Conservation (phyloP, 2,329 filamentous ascomycete species). For the Dothistroma septosporum region DNA sequence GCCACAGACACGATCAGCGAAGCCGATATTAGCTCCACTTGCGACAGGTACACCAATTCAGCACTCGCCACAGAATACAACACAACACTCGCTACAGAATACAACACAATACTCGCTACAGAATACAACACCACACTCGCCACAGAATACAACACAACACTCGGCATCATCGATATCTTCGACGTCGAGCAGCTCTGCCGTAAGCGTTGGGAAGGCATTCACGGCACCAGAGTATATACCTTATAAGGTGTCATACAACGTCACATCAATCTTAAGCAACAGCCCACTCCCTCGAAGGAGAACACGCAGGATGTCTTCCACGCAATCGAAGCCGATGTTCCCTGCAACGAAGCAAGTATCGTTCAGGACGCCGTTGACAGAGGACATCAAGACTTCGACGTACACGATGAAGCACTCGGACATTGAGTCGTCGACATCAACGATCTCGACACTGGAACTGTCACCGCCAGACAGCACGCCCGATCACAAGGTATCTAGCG, state of each 20-base stretch:
- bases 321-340: conserved; percentile 46
- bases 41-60: conserved; percentile 13
- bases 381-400: conserved; percentile 55
- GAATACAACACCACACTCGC: conserved; percentile 13
- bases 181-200: conserved; percentile 27
- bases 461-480: conserved; percentile 17
- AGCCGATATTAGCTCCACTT: conserved; percentile 37
- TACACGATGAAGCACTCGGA: conserved; percentile 57
- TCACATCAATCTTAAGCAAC: conserved; percentile 46
- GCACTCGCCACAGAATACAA: conserved; percentile 4
- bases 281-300: conserved; percentile 38
- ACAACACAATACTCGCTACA: too few species aligned
- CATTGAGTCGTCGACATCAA: conserved; percentile 41
- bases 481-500: neutral
- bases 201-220: conserved; percentile 28
- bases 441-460: conserved; percentile 29
- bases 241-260: conserved; percentile 46
- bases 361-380: conserved; percentile 54
- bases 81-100: conserved; percentile 28
- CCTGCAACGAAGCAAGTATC: conserved; percentile 55
- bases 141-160: conserved; percentile 9
- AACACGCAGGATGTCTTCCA: conserved; percentile 20
- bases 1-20: conserved; percentile 8
- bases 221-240: conserved; percentile 34
- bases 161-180: conserved; percentile 39